phyloP scores from a whole-genome alignment of 495 filamentous ascomycete species.

The Tricharina praecox region DNA sequence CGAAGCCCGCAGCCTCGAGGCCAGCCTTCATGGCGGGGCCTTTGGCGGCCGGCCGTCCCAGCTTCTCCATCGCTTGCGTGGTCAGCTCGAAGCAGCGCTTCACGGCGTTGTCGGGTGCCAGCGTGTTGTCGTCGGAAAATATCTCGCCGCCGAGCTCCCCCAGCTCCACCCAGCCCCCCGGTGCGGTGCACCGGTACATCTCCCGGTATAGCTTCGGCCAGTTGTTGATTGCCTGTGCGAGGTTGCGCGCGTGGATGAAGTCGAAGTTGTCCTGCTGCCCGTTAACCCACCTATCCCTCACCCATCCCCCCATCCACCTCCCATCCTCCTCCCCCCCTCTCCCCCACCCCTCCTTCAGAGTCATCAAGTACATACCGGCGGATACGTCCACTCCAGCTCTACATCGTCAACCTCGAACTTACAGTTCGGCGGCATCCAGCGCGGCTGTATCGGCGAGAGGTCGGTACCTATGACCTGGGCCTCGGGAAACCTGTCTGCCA shows the following conservation, averaged over 20 bases:
- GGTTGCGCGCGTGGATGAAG: constrained; percentile 29
- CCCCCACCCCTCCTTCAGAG: too few species aligned
- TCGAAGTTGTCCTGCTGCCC: constrained; percentile 30
- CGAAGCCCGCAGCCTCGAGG: constrained; percentile 33
- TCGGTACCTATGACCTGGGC: not conserved
- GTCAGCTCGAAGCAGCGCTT: not conserved
- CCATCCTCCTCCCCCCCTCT: too few species aligned
- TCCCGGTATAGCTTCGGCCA: constrained; percentile 14
- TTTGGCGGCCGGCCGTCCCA: not conserved
- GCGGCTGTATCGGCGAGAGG: not conserved
- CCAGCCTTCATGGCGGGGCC: not conserved
- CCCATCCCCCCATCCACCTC: too few species aligned
- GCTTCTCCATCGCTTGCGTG: not conserved
- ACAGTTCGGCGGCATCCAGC: constrained; percentile 22
- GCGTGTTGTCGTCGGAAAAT: not conserved
- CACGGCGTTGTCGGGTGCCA: not conserved
- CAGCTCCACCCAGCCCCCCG: not conserved
- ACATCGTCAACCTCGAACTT: constrained; percentile 33
- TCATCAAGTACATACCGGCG: too few species aligned
- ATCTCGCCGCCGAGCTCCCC: not conserved
- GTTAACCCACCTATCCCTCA: too few species aligned
- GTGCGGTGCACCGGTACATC: not conserved
- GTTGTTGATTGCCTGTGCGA: constrained; percentile 25
- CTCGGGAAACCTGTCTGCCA: not conserved
- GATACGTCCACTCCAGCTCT: constrained; percentile 30